phyloP scores from a whole-genome alignment of 345 rosid species.

The Lepidium sativum region DNA sequence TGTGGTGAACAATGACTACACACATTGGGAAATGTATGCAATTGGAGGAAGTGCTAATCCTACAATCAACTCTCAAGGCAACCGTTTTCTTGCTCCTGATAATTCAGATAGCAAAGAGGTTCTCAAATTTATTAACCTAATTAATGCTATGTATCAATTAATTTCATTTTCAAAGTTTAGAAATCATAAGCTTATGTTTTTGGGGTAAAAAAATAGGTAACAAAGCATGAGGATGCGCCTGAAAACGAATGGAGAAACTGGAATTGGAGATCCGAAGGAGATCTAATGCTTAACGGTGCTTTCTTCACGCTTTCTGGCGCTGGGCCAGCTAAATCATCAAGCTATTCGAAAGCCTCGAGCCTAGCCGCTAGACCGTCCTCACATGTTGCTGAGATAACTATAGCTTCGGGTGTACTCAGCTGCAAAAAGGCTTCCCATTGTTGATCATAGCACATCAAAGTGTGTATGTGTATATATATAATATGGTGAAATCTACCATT shows the following conservation, averaged over 20 bases:
- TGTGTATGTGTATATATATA: not conserved
- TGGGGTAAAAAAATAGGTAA: slow-evolving; percentile 33
- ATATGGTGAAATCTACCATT: not conserved
- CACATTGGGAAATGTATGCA: slow-evolving; percentile 91
- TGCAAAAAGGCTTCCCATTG: slow-evolving; percentile 64
- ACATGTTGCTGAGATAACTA: slow-evolving; percentile 47
- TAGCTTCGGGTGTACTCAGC: slow-evolving; percentile 47
- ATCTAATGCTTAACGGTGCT: slow-evolving; percentile 61
- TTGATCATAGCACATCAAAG: slow-evolving; percentile 29
- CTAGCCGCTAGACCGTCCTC: slow-evolving; percentile 73
- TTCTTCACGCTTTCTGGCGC: slow-evolving; percentile 55
- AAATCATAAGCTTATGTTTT: not conserved
- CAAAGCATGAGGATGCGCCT: slow-evolving; percentile 65
- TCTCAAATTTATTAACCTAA: not conserved
- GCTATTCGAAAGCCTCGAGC: slow-evolving; percentile 73
- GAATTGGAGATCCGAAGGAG: slow-evolving; percentile 82
- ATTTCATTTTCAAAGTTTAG: not conserved
- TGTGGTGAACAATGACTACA: slow-evolving; percentile 88
- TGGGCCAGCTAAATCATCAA: slow-evolving; percentile 50
- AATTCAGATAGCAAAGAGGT: slow-evolving; percentile 60
- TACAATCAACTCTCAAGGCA: slow-evolving; percentile 85
- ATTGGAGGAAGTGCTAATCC: slow-evolving; percentile 81
- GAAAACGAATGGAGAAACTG: slow-evolving; percentile 55
- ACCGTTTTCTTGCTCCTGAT: slow-evolving; percentile 61
- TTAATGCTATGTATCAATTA: not conserved